Evolutionary conservation across 371 early-diverging fungal genomes (phyloP).

Genomic region (Apophysomyces trapeziformis): DNA sequence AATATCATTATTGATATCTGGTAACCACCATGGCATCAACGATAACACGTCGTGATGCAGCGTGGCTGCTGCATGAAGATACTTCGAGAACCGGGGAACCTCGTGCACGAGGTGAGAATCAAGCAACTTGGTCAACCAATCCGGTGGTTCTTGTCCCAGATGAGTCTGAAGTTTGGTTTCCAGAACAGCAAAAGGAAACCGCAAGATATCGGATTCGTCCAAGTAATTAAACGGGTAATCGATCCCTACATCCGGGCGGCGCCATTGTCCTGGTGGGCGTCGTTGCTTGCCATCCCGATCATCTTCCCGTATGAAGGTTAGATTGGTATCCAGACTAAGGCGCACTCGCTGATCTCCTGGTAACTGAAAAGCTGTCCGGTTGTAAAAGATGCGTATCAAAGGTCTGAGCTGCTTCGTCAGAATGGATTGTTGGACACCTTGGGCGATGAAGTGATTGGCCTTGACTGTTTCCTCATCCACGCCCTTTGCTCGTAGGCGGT

Average conservation of each 20-base stretch:
- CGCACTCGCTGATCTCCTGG: slow-evolving; percentile 94
- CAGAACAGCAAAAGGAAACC: slow-evolving; percentile 94
- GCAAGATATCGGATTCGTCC: slow-evolving; percentile 77
- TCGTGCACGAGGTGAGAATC: slow-evolving; percentile 86
- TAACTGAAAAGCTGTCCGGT: slow-evolving; percentile 97
- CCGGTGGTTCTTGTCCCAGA: slow-evolving; percentile 81
- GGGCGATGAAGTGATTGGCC: slow-evolving; percentile 64
- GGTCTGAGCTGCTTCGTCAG: slow-evolving; percentile 43
- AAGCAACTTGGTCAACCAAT: slow-evolving; percentile 89
- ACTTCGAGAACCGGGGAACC: slow-evolving; percentile 96
- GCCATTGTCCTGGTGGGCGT: slow-evolving; percentile 85
- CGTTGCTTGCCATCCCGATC: slow-evolving; percentile 55
- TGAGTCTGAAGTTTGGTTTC: slow-evolving; percentile 94
- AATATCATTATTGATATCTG: slow-evolving; percentile 41
- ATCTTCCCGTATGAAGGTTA: slow-evolving; percentile 94
- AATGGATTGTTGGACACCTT: slow-evolving; percentile 72
- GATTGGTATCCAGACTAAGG: slow-evolving; percentile 93
- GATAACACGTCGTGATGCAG: slow-evolving; percentile 76
- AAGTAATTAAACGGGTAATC: slow-evolving; percentile 78
- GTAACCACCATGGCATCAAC: slow-evolving; percentile 91
- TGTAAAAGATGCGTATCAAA: slow-evolving; percentile 89
- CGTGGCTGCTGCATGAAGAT: slow-evolving; percentile 90
- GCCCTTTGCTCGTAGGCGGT: slow-evolving; percentile 75
- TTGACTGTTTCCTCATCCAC: slow-evolving; percentile 73
- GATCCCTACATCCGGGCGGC: slow-evolving; percentile 81